phyloP scores from a whole-genome alignment of 2,329 filamentous ascomycete genomes.

The Neoarthrinium moseri region DNA sequence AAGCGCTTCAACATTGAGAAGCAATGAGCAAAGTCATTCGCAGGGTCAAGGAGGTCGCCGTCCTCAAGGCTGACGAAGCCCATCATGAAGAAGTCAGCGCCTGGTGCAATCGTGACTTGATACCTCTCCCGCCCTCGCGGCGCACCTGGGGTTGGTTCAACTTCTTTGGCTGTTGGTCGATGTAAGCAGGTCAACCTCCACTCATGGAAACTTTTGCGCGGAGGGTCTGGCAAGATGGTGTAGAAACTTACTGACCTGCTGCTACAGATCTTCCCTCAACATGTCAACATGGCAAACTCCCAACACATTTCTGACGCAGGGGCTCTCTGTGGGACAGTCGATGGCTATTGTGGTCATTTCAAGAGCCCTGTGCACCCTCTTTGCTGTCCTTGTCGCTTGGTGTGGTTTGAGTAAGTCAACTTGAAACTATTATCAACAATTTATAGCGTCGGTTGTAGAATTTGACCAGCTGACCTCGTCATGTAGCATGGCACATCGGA shows the following conservation, averaged over 20 bases:
- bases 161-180: slow-evolving; percentile 40
- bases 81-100: slow-evolving; percentile 42
- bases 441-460: too few relatives aligned
- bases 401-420: slow-evolving; percentile 33
- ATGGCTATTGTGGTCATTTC: slow-evolving; percentile 44
- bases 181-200: slow-evolving; percentile 26
- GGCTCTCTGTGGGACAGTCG: slow-evolving; percentile 43
- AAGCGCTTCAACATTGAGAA: too few relatives aligned
- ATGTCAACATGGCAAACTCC: slow-evolving; percentile 44
- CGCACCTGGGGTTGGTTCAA: slow-evolving; percentile 46
- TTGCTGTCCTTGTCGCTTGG: slow-evolving; percentile 42
- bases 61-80: slow-evolving; percentile 33
- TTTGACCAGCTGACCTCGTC: neutral
- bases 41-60: slow-evolving; percentile 25
- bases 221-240: neutral
- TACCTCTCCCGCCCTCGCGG: slow-evolving; percentile 34
- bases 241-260: slow-evolving; percentile 5
- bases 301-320: slow-evolving; percentile 41
- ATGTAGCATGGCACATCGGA: slow-evolving; percentile 42
- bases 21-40: slow-evolving; percentile 10
- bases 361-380: slow-evolving; percentile 37
- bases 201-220: too few relatives aligned
- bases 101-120: slow-evolving; percentile 45
- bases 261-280: slow-evolving; percentile 24
- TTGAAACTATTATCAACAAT: too few relatives aligned